phyloP scores from a whole-genome alignment of 2,329 filamentous ascomycete species.

The Arthrobotrys pseudoclavata region DNA sequence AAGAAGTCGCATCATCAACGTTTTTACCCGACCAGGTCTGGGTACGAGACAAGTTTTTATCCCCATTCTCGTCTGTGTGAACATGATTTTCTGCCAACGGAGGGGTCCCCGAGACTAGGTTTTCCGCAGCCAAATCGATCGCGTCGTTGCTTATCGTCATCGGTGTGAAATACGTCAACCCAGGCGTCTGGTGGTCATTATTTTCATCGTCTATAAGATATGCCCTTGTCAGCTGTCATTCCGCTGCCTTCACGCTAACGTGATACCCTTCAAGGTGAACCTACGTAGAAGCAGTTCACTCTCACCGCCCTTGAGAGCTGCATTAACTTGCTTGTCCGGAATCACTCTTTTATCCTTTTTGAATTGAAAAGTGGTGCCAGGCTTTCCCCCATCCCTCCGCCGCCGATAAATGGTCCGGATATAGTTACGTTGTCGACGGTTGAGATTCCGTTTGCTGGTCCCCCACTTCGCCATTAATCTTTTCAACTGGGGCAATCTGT shows the following conservation, averaged over 20 bases:
- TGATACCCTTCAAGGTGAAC: no score
- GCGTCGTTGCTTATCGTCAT: not conserved
- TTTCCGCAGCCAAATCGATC: not conserved
- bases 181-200: not conserved
- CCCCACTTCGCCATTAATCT: not conserved
- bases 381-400: not conserved
- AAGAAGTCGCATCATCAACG: no score
- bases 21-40: no score
- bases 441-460: conserved; percentile 13
- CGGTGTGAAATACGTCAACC: not conserved
- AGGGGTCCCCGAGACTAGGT: no score
- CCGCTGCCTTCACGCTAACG: no score
- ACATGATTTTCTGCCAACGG: not conserved
- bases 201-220: not conserved
- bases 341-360: not conserved
- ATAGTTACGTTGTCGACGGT: not conserved
- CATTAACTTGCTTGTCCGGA: not conserved
- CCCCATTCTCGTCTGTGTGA: not conserved
- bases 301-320: not conserved
- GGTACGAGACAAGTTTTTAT: no score
- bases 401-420: conserved; percentile 1
- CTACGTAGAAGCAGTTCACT: no score
- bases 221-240: not conserved
- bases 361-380: not conserved
- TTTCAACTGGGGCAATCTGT: conserved; percentile 8